Base-by-base conservation (phyloP, 1,139 yeast genomes). In the Entelexis sorbosivorans region DNA sequence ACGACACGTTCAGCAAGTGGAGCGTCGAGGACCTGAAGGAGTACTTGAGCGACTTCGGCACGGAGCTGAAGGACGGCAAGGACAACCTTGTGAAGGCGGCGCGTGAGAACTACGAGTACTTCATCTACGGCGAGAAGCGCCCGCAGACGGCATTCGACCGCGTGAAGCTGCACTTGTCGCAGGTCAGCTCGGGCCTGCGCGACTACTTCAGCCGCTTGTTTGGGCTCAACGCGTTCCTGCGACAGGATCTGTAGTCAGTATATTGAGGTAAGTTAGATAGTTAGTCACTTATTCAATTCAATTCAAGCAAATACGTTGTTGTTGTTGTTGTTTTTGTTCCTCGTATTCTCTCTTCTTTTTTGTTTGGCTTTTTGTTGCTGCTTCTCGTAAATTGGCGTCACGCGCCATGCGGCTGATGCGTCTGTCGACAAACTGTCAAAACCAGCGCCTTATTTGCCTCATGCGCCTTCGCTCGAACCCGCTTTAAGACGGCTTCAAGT, bases 31-130 rank as follows among this genome's bases (percentile, higher is more conserved):
- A 81, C 57, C 66, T 81, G 58, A 72, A 67, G 59, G 69, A 71
- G 31, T 81, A 79, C 63, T 65, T 81, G 51, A 67, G 70, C 42
- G 69, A 75, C 9, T 79, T 73, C 62, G 84, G 84, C 48, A 64
- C 73, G 36, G 64, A 66, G 28, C 64, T 64, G n/a, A 24, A 63
- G 69, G 46, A 44, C 9, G 51, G 73, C 72, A 56, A 71, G 73
- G 60, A 58, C 40, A 75, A 78, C 50, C 67, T 79, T 58, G 62
- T 75, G 24, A 63, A 68, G 14, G 60, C 69, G 55, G 81, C 81
- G 20, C 71, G 72, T 54, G 67, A 69, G 50, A 76, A 76, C 52
- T 54, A 52, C 49, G 32, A 50, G 44, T 49, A 50, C 43, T 52
- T 55, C 44, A 33, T 50, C 20, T 42, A 52, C 38, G 57, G 58